Base-by-base conservation (phyloP, 345 rosid genomes). In the Nephelium lappaceum region DNA sequence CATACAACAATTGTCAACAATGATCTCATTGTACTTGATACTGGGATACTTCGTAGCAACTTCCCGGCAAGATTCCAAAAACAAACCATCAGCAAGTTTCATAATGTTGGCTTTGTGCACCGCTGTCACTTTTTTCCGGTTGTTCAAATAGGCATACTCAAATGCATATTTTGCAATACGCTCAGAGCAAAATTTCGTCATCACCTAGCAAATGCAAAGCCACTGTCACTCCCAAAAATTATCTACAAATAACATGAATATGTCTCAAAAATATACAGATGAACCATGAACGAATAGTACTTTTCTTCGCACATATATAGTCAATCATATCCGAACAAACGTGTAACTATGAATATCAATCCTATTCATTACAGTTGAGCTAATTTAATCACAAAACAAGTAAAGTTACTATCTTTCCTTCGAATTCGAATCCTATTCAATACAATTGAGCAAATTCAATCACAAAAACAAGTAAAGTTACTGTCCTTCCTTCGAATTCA, bases 101-200 rank as follows among this genome's bases (percentile, higher is more conserved):
- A 95, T 95, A 58, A 95, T 95, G 78, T 95, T 96, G 45, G 99
- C 99, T 83, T 96, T 96, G 82, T 96, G 99, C 73, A 96, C 97
- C 19, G 99, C 98, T 23, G 92, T 92, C 82, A 94, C 97, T 82
- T 87, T 90, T 88, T 94, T 94, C 76, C 98, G 83, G 77, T 94
- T 93, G 91, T 96, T 94, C 71, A 94, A 69, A 79, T 95, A 93
- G 0, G 98, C 98, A 90, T 92, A 94, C 92, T 96, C 97, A 69
- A 96, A 96, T 0, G 99, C 99, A 75, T 96, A 96, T 65, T 92
- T 89, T 4, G 99, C 99, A 25, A 96, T 88, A 8, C 99, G 86
- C 86, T 95, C 98, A 0, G 99, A 95, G 47, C 98, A 95, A 82
- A 90, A 95, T 93, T 95, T 95, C n/a, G 99, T 95, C 47, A 93